Evolutionary conservation across 2,329 filamentous ascomycete species (phyloP).

Genomic region (Penicillium rolfsii): DNA sequence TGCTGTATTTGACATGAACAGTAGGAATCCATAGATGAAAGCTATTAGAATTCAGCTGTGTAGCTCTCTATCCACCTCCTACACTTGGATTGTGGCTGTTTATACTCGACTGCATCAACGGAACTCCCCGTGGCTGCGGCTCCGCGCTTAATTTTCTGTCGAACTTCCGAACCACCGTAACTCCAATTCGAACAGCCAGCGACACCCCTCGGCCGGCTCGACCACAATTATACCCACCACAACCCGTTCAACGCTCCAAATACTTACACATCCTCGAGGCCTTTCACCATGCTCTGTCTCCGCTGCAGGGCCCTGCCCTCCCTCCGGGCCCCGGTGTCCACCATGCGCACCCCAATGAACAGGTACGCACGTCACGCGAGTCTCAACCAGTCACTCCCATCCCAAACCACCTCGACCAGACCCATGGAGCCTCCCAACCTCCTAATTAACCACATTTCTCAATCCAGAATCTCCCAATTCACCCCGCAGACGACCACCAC

Average conservation of each 20-base stretch:
- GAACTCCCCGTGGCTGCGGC: conserved; percentile 39
- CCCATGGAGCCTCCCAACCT: not conserved
- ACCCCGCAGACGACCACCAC: conserved; percentile 29
- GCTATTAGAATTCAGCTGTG: not conserved
- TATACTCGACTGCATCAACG: conserved; percentile 5
- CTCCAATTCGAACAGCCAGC: conserved; percentile 11
- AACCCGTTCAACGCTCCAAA: conserved; percentile 3
- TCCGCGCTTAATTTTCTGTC: conserved; percentile 41
- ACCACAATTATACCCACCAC: conserved; percentile 6
- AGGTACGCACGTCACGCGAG: conserved; percentile 25
- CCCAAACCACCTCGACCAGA: conserved; percentile 8
- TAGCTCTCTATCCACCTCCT: not conserved
- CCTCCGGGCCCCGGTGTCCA: conserved; percentile 30
- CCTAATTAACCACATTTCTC: conserved; percentile 9
- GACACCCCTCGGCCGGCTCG: conserved; percentile 12
- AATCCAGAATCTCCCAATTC: conserved; percentile 25
- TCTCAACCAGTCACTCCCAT: conserved; percentile 2
- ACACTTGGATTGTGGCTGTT: conserved; percentile 3
- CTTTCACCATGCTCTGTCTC: conserved; percentile 39
- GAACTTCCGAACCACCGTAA: conserved; percentile 28
- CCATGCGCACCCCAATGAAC: conserved; percentile 27
- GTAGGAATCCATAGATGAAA: too few relatives aligned
- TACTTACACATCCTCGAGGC: conserved; percentile 2
- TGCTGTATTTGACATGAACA: not conserved
- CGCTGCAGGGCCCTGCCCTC: conserved; percentile 39